Conservation (phyloP, 2,329 filamentous ascomycete species). For the Penicillium sp. region DNA sequence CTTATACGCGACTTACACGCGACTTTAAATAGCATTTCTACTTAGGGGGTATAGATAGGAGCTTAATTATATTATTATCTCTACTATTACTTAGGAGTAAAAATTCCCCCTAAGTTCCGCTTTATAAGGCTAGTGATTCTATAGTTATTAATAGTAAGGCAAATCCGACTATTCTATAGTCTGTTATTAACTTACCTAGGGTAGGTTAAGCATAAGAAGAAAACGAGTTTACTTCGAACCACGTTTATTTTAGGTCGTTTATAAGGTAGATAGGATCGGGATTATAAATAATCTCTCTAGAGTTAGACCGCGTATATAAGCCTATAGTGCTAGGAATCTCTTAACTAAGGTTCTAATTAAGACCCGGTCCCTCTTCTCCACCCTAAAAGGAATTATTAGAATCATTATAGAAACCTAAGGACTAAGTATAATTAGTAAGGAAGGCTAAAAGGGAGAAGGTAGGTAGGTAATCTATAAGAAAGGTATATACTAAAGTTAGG, state of each 20-base stretch:
- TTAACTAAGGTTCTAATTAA: background rate
- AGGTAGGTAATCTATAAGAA: background rate
- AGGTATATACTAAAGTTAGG: background rate
- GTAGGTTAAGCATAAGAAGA: background rate
- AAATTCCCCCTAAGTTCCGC: background rate
- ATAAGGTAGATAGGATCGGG: background rate
- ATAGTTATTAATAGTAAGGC: background rate
- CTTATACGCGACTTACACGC: too few species aligned
- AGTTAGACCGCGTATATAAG: background rate
- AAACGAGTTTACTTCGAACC: background rate
- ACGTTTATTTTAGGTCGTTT: background rate
- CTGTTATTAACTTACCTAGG: too few species aligned
- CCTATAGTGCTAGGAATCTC: background rate
- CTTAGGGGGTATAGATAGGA: background rate
- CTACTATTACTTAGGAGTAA: background rate
- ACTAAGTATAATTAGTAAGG: background rate
- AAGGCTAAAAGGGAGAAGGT: background rate
- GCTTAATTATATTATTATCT: background rate
- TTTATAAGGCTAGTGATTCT: background rate
- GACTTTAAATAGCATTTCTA: too few species aligned
- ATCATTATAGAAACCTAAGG: background rate
- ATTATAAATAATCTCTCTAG: background rate
- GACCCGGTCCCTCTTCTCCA: background rate
- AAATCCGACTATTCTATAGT: too few species aligned
- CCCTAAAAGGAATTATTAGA: background rate